Evolutionary conservation across 345 rosid species (phyloP), one percentile per base, ranked within the genome.

Genomic region (Cardamine occulta): DNA sequence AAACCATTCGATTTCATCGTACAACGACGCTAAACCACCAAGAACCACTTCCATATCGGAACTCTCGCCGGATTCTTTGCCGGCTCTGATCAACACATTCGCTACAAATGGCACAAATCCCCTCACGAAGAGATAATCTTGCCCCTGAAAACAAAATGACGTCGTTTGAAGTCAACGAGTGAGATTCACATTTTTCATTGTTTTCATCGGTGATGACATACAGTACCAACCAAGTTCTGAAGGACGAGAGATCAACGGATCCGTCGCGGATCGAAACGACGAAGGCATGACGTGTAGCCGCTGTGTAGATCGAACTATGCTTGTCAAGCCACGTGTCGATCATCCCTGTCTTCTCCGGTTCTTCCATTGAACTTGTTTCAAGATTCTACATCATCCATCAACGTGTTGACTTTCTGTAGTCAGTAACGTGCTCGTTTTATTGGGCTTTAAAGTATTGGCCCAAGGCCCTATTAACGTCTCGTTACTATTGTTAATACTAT

Each of bases 41-140:
- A 94, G 74, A 8, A 94, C 75, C 15, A 86, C 85, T 78, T 91
- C 97, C 82, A 85, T 76, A 76, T 91, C 95, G n/a, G 68, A 48
- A 26, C 55, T 34, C 60, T 91, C 85, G 57, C 80, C 86, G 15
- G 92, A 83, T 8, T 82, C 84, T 75, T 80, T 87, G 59, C 87
- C 74, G 42, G 93, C 96, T 80, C 87, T 94, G 62, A 86, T 68
- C 83, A 94, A 67, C 31, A 86, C 90, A 76, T 84, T 90, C 5
- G 97, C 93, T 18, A 73, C 81, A 40, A 91, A 86, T 14, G 97
- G 84, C 19, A 82, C 86, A 66, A 88, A 90, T n/a, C 81, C 82
- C 44, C 93, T 91, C 15, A 91, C 95, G 63, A 91, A 94, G 57
- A 85, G 11, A 73, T 89, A 94, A 76, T 94, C 97, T 80, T 94